phyloP scores from a whole-genome alignment of 2,329 filamentous ascomycete genomes.

The Orbilia blumenaviensis region DNA sequence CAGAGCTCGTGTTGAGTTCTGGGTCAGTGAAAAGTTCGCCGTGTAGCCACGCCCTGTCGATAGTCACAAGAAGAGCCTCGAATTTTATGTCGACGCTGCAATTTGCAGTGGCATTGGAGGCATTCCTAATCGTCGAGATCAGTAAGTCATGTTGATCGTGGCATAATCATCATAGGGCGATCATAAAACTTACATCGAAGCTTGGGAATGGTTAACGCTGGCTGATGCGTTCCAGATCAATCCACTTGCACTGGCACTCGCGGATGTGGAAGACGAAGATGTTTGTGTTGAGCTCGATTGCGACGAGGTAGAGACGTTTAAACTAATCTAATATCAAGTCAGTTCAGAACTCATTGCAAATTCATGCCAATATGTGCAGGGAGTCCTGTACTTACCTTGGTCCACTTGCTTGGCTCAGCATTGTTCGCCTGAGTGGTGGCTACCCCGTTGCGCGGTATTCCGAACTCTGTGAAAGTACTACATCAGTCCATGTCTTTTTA shows the following conservation, averaged over 20 bases:
- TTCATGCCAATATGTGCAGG: constrained; percentile 9
- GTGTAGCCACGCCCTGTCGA: constrained; percentile 40
- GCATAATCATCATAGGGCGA: constrained; percentile 8
- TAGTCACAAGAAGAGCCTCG: constrained; percentile 22
- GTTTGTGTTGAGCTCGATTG: constrained; percentile 16
- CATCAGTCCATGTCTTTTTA: constrained; percentile 15
- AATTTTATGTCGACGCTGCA: constrained; percentile 19
- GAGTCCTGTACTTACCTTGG: constrained; percentile 16
- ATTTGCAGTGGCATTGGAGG: constrained; percentile 17
- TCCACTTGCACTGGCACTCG: constrained; percentile 17
- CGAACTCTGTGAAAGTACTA: constrained; percentile 18
- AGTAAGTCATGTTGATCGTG: constrained; percentile 21
- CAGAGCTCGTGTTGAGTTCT: constrained; percentile 22
- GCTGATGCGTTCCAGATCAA: constrained; percentile 10
- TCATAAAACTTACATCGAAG: constrained; percentile 26
- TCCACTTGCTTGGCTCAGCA: constrained; percentile 23
- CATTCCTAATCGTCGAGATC: constrained; percentile 23
- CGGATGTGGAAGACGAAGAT: constrained; percentile 21
- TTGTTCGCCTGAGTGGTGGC: constrained; percentile 11
- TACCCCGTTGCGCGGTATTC: constrained; percentile 25
- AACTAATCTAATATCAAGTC: constrained; percentile 15
- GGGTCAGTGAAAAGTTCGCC: constrained; percentile 35
- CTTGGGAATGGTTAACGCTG: constrained; percentile 20
- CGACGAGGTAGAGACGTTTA: constrained; percentile 14
- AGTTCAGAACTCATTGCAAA: constrained; percentile 12